Evolutionary conservation across 345 rosid species (phyloP).

Genomic region (Eucalyptus pauciflora): DNA sequence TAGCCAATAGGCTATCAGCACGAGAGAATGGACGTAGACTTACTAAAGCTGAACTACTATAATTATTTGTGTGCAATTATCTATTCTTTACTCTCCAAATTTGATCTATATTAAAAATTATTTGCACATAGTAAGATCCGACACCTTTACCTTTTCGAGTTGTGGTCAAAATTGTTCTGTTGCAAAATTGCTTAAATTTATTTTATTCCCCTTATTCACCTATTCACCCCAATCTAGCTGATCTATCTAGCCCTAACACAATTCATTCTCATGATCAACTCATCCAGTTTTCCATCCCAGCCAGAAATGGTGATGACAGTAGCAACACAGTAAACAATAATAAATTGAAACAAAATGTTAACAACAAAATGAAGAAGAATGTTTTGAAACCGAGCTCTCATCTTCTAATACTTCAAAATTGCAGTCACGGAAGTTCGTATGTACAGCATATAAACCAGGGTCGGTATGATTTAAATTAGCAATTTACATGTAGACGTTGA

Average conservation of each 20-base stretch:
- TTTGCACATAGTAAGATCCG: fast-evolving
- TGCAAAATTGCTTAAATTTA: too few species aligned
- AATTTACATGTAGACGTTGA: background rate
- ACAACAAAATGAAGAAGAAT: background rate
- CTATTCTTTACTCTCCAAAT: too few species aligned
- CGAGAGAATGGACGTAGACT: too few species aligned
- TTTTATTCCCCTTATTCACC: too few species aligned
- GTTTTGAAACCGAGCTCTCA: background rate
- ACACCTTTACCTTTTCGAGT: too few species aligned
- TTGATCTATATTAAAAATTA: too few species aligned
- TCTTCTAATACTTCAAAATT: background rate
- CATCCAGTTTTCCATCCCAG: background rate
- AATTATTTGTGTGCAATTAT: too few species aligned
- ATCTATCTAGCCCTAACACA: background rate
- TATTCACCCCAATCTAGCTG: too few species aligned
- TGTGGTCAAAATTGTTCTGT: too few species aligned
- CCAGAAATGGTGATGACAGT: background rate
- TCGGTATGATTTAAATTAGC: background rate
- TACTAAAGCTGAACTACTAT: too few species aligned
- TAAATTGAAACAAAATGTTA: background rate
- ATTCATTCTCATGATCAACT: background rate
- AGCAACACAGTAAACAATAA: background rate
- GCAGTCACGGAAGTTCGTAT: background rate
- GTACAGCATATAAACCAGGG: background rate
- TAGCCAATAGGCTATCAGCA: fast-evolving